Conservation (phyloP, 257 asterid species). For the Nicotiana noctiflora region DNA sequence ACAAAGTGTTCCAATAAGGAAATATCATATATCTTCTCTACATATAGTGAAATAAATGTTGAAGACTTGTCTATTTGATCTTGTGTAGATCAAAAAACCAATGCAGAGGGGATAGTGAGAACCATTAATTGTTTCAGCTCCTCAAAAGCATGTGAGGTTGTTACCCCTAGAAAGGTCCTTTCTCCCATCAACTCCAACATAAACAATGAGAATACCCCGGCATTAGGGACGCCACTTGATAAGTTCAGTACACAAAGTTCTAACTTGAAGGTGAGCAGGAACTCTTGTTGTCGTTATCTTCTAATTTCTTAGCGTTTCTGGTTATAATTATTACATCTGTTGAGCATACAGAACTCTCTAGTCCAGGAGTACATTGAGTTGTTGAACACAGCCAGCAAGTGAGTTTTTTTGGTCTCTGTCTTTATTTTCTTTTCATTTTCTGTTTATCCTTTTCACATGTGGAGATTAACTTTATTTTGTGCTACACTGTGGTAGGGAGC, state of each 20-base stretch:
- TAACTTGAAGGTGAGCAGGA: conserved; percentile 50
- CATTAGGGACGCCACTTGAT: conserved; percentile 53
- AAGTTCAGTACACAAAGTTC: conserved; percentile 53
- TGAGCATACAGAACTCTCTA: conserved; percentile 51
- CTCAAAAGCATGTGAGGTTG: conserved; percentile 15
- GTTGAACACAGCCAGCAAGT: conserved; percentile 78
- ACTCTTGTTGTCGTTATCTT: not conserved
- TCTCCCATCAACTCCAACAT: conserved; percentile 54
- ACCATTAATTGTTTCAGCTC: not conserved
- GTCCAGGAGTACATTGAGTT: conserved; percentile 65
- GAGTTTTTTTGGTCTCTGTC: not conserved
- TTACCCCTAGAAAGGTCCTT: conserved; percentile 43
- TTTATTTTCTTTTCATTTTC: not conserved
- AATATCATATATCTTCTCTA: not conserved
- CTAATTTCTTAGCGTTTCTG: not conserved
- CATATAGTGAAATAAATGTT: not conserved
- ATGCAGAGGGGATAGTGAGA: conserved; percentile 16
- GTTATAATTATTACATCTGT: conserved; percentile 12
- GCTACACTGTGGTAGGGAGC: conserved; percentile 39
- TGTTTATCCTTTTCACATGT: not conserved
- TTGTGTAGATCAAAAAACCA: conserved; percentile 30
- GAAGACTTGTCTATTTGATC: not conserved
- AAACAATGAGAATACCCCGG: conserved; percentile 13
- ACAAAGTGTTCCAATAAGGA: not conserved
- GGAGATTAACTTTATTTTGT: not conserved